These are phyloP conservation scores for Toxoplasma gondii DNA, from an alignment of 169 alveolate species.

Conservation along the genomic window DNA sequence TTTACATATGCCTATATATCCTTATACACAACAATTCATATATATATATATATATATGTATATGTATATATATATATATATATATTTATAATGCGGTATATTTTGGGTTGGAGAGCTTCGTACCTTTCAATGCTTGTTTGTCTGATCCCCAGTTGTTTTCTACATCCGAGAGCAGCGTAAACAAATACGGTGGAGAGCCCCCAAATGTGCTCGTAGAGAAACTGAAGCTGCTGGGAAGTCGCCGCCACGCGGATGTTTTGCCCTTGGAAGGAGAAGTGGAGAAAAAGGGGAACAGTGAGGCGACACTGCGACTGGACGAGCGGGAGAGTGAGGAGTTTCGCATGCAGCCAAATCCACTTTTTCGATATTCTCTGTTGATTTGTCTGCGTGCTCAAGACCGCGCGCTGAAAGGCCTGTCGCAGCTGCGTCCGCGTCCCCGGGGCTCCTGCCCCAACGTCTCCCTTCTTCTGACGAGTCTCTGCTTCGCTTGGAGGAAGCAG, in stretches of 20 bases:
- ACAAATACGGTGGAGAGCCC: not conserved
- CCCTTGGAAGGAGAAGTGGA: not conserved
- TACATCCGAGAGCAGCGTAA: not conserved
- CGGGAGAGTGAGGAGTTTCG: not conserved
- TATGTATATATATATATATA: no score
- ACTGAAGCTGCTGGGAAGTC: not conserved
- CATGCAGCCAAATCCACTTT: not conserved
- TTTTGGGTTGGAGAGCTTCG: no score
- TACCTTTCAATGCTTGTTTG: not conserved
- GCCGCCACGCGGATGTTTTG: not conserved
- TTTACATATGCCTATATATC: no score
- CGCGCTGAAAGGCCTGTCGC: not conserved
- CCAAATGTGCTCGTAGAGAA: not conserved
- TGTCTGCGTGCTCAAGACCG: not conserved
- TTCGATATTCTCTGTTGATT: not conserved
- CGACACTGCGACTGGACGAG: conserved; percentile 19
- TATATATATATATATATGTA: no score
- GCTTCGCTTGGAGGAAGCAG: no score
- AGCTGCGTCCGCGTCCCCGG: not conserved
- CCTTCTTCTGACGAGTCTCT: no score
- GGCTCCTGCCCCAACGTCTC: no score
- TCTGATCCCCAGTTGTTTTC: not conserved
- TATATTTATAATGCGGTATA: no score
- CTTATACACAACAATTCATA: no score
- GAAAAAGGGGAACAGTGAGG: conserved; percentile 6